Percentiles rank a stretch among this genome's conserved stretches.
Evolutionary conservation across 179 eudicot species (phyloP).

Genomic region (Camellia oleifera): DNA sequence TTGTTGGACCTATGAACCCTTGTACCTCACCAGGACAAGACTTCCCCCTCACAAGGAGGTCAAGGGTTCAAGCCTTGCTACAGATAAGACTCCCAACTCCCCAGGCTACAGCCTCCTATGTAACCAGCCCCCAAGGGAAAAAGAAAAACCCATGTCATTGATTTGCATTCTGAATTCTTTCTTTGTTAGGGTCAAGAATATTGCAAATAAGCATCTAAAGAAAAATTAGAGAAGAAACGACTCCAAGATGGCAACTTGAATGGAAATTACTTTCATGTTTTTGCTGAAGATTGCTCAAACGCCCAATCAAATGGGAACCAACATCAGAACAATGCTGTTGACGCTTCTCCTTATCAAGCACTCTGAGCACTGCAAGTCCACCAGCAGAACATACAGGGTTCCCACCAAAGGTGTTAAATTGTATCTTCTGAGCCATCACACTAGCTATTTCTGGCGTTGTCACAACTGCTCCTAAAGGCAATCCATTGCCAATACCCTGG

Average conservation of each 20-base stretch:
- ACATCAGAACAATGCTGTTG: constrained; percentile 86
- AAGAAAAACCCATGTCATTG: not conserved
- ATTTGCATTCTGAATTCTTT: not conserved
- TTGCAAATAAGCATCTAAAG: not conserved
- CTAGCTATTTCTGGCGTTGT: constrained; percentile 95
- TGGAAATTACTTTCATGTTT: constrained; percentile 70
- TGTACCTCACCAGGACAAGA: too few relatives aligned
- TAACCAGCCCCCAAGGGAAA: too few relatives aligned
- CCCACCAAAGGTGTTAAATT: constrained; percentile 96
- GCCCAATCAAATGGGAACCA: constrained; percentile 81
- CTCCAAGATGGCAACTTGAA: not conserved
- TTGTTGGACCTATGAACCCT: too few relatives aligned
- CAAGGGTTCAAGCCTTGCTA: too few relatives aligned
- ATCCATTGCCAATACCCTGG: constrained; percentile 97
- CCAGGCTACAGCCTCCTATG: too few relatives aligned
- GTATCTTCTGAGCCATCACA: constrained; percentile 86
- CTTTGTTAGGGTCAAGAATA: not conserved
- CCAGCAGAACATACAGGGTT: constrained; percentile 99
- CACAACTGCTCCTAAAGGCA: constrained; percentile 95
- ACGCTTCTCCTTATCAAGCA: constrained; percentile 86
- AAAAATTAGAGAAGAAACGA: not conserved
- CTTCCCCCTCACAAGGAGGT: too few relatives aligned
- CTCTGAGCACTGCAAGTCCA: constrained; percentile 90
- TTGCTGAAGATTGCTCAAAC: constrained; percentile 66
- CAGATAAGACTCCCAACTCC: too few relatives aligned